These are phyloP conservation scores for Clathrospora elynae DNA, from an alignment of 2,329 filamentous ascomycete genomes.

Conservation along the genomic window DNA sequence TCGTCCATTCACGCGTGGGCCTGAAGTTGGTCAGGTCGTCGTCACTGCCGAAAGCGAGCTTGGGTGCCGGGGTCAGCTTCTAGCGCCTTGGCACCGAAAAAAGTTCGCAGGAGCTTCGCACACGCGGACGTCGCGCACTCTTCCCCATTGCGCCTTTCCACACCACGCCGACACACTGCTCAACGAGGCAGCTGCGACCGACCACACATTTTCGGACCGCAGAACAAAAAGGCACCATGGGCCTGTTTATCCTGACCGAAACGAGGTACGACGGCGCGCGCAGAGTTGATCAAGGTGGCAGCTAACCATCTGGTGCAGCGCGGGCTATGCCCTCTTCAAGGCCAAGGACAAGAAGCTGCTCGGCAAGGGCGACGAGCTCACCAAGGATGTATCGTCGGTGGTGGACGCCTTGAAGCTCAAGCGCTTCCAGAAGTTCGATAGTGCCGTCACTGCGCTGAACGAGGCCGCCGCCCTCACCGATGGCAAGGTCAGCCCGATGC, in stretches of 20 bases:
- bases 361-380: constrained; percentile 78
- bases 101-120: constrained; percentile 16
- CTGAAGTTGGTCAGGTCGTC: constrained; percentile 1
- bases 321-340: constrained; percentile 98
- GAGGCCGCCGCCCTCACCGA: constrained; percentile 80
- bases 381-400: constrained; percentile 80
- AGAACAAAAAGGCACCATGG: constrained; percentile 45
- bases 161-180: constrained; percentile 20
- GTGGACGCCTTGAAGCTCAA: constrained; percentile 94
- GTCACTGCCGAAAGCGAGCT: constrained; percentile 6
- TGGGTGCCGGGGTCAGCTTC: constrained; percentile 7
- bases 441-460: constrained; percentile 84
- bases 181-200: constrained; percentile 17
- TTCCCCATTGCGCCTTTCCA: constrained; percentile 23
- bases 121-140: constrained; percentile 22
- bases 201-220: constrained; percentile 4
- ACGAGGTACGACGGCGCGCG: constrained; percentile 33
- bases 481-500: constrained; percentile 89
- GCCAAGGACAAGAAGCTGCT: constrained; percentile 98
- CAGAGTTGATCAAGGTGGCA: constrained; percentile 9
- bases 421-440: constrained; percentile 96
- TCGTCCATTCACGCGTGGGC: background rate
- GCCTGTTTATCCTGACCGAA: constrained; percentile 49
- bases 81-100: constrained; percentile 8
- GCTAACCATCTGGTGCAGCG: constrained; percentile 63